Evolutionary conservation across 768 basidiomycete species (phyloP).

Genomic region (Hortiboletus flavorubellus): DNA sequence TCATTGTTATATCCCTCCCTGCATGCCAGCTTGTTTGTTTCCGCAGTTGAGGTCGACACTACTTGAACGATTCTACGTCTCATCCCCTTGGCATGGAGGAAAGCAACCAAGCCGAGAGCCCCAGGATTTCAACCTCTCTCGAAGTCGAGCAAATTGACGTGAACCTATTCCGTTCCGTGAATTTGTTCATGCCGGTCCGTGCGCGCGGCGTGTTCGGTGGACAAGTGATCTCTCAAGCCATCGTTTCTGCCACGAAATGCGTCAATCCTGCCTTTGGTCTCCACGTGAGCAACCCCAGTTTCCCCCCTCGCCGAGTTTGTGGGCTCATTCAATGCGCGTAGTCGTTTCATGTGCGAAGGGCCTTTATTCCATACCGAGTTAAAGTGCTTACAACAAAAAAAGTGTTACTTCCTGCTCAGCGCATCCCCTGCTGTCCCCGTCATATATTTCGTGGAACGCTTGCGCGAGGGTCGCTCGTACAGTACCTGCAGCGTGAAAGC

Average conservation of each 20-base stretch:
- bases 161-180: slow-evolving; percentile 76
- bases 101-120: slow-evolving; percentile 55
- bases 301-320: neutral
- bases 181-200: slow-evolving; percentile 56
- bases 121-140: slow-evolving; percentile 67
- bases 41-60: too few species aligned
- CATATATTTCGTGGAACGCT: slow-evolving; percentile 71
- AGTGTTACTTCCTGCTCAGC: slow-evolving; percentile 82
- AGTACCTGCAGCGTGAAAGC: slow-evolving; percentile 63
- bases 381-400: slow-evolving; percentile 8
- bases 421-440: slow-evolving; percentile 73
- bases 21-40: too few species aligned
- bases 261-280: slow-evolving; percentile 62
- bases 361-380: neutral
- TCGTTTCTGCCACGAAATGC: slow-evolving; percentile 76
- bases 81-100: slow-evolving; percentile 29
- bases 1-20: too few species aligned
- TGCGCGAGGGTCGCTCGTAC: slow-evolving; percentile 75
- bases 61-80: neutral
- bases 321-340: slow-evolving; percentile 20
- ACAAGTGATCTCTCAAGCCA: slow-evolving; percentile 86
- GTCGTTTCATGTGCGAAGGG: slow-evolving; percentile 65
- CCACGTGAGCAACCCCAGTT: slow-evolving; percentile 52
- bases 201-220: slow-evolving; percentile 83
- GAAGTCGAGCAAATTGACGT: slow-evolving; percentile 77